Base-by-base conservation (phyloP, 371 early-diverging fungal species). In the Modicella reniformis region DNA sequence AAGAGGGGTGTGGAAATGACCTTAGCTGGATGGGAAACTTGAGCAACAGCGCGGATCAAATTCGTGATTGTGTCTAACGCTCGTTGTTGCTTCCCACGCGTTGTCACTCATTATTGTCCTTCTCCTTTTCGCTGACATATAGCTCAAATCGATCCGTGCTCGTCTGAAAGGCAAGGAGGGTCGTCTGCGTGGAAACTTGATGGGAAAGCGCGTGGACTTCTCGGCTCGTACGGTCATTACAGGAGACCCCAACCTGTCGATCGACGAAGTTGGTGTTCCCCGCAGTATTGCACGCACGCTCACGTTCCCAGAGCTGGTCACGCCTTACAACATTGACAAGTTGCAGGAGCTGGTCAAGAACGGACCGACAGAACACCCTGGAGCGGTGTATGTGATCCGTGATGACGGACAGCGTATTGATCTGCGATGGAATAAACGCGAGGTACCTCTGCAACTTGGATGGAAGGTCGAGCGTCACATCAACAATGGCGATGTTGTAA, bases 201-300 rank as follows among this genome's bases (percentile, higher is more conserved):
- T 99, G 99, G 99, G 99, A 57, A 99, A 99, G 83, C 95, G 99
- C 85, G 99, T 99, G 0, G 99, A 99, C 84, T 99, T 99, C 83
- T 97, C 97, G 51, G 99, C 99, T 8, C 94, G 99, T 81, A 98
- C 99, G 5, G 99, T 99, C 62, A 99, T 99, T 83, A 98, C 99
- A 3, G 98, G 99, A 65, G 99, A 99, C 83, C 98, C 99, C 47
- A 99, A 98, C 82, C 86, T 99, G 62, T 92, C 92, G 26, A 88
- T 99, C 54, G 98, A 98, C 81, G 95, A 99, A 86, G 99, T 99
- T 53, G 99, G 99, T 62, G 99, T 99, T 6, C 99, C 99, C 15
- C 90, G 95, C 59, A 92, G 92, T 75, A 98, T 99, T 82, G 99
- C 99, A 1, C 92, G 94, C 59, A 98, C 96, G 68, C 89, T 99